Base-by-base conservation (phyloP, 2,329 filamentous ascomycete genomes). In the Curvularia lunata region DNA sequence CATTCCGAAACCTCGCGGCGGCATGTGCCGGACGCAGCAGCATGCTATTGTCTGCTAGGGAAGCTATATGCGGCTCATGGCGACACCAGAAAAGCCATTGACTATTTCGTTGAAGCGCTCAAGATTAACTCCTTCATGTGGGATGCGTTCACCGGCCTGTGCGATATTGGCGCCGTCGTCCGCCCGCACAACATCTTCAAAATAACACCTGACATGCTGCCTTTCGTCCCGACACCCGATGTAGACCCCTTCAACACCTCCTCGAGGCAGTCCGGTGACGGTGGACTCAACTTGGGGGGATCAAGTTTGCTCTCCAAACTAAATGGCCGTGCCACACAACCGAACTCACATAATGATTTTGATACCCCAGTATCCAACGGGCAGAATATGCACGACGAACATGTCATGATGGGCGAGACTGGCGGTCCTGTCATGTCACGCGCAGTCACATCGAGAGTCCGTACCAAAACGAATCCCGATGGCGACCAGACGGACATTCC, bases 111-210 rank as follows among this genome's bases (percentile, higher is more conserved):
- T 65, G 92, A 96, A 59, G 87, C 93, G 5, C 80, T 99, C 68
- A 96, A 93, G 78, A 77, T 88, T 53, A 99, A 98, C 71, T 93
- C 95, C 1, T 94, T 98, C 77, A 95, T 97, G 86, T 99, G 95
- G 95, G 95, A 99, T 81, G 93, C 94, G 0, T 98, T 98, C 70
- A 88, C 89, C 21, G 89, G 87, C 16, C 84, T 99, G 7, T 97
- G 93, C 74, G 92, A 97, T 72, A 91, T 86, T 42, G 87, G 86
- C 80, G 89, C 92, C 43, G 88, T 88, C 64, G 84, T 98, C 53
- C 88, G 91, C 54, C 87, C 95, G 9, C 85, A 88, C 25, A 97
- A 96, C 70, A 90, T 97, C 61, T 99, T 97, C 80, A 92, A 88
- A 73, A 80, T 90, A 67, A 91, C 85, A 16, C 79, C 84, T 21